Conservation (phyloP, 129 eudicot species). For the Tagetes erecta region DNA sequence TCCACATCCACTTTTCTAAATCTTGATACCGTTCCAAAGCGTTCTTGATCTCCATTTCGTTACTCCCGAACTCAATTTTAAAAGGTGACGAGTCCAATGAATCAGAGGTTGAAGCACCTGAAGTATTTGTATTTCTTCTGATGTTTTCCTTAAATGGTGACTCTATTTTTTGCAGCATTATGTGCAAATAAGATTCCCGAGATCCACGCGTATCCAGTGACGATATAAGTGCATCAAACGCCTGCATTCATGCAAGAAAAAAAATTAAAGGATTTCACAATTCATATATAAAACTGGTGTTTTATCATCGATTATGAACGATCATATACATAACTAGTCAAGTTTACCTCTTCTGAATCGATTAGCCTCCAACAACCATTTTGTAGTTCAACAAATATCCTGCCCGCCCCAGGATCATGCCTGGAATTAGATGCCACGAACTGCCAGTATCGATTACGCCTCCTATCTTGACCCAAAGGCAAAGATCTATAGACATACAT, state of each 20-base stretch:
- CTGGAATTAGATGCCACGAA: slow-evolving; percentile 79
- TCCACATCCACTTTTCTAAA: slow-evolving; percentile 81
- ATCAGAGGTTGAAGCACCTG: slow-evolving; percentile 38
- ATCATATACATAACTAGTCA: background rate
- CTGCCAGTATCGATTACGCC: slow-evolving; percentile 96
- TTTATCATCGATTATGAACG: background rate
- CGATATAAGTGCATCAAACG: slow-evolving; percentile 67
- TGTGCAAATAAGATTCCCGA: slow-evolving; percentile 84
- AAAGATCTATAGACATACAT: slow-evolving; percentile 87
- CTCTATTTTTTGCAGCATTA: slow-evolving; percentile 75
- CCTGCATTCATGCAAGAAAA: slow-evolving; percentile 53
- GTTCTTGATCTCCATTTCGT: slow-evolving; percentile 50
- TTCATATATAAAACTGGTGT: background rate
- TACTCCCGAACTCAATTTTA: slow-evolving; percentile 56
- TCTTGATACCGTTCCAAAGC: slow-evolving; percentile 55
- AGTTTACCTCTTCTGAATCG: slow-evolving; percentile 81
- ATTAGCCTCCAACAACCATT: slow-evolving; percentile 87
- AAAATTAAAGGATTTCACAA: background rate
- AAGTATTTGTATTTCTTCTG: slow-evolving; percentile 27
- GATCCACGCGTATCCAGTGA: slow-evolving; percentile 89
- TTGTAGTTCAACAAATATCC: slow-evolving; percentile 79
- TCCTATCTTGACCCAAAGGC: slow-evolving; percentile 92
- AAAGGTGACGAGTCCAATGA: slow-evolving; percentile 55
- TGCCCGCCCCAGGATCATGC: slow-evolving; percentile 92
- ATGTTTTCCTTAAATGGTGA: slow-evolving; percentile 58